Percentiles rank a stretch among this genome's conserved stretches.
Evolutionary conservation across 305 asterid genomes (phyloP).

Genomic region (Nicotiana rustica): DNA sequence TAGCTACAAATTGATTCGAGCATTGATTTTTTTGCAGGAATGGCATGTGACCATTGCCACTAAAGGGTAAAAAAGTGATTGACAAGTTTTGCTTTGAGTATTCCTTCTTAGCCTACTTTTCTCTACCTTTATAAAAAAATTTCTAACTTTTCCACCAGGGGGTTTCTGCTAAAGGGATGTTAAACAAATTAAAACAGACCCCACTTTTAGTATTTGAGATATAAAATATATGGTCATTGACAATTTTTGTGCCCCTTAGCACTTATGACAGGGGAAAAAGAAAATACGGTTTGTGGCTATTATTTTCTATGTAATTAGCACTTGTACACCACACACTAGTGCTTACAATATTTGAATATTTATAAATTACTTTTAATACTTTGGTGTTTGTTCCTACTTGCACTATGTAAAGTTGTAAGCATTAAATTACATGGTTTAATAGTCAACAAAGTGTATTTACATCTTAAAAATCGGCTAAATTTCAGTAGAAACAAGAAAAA

Average conservation of each 20-base stretch:
- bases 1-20: background rate
- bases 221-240: background rate
- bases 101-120: slow-evolving; percentile 8
- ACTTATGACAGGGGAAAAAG: background rate
- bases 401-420: background rate
- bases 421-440: background rate
- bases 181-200: slow-evolving; percentile 3
- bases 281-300: slow-evolving; percentile 2
- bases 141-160: background rate
- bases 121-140: background rate
- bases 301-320: background rate
- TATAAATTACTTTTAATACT: background rate
- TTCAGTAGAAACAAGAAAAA: no score
- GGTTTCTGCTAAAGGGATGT: background rate
- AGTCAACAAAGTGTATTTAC: background rate
- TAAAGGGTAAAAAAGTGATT: slow-evolving; percentile 20
- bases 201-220: slow-evolving; percentile 25
- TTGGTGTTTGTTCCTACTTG: slow-evolving; percentile 5
- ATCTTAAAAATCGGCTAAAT: background rate
- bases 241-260: background rate
- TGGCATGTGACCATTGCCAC: slow-evolving; percentile 27
- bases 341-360: background rate
- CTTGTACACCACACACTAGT: slow-evolving; percentile 18
- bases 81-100: background rate
- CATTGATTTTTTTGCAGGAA: slow-evolving; percentile 13